These are phyloP conservation scores for Psilocybe sp. DNA, from an alignment of 768 basidiomycete species.

Conservation along the genomic window DNA sequence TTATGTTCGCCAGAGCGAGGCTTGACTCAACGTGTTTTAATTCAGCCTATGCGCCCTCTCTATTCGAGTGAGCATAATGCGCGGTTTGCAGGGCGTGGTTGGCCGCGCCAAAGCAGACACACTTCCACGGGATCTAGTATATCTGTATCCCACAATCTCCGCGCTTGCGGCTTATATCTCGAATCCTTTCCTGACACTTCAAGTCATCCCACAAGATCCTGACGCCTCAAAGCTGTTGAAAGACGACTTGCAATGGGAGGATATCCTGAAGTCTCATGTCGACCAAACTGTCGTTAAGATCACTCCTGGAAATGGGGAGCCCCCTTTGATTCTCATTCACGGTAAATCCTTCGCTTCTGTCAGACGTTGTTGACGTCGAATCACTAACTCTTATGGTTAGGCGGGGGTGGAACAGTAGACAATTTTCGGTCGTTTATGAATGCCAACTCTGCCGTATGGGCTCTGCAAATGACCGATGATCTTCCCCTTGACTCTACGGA, in stretches of 20 bases:
- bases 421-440: not conserved
- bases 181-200: not conserved
- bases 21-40: not conserved
- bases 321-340: slow-evolving; percentile 2
- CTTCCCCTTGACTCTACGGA: not conserved
- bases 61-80: not conserved
- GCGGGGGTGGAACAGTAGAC: not conserved
- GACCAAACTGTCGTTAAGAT: slow-evolving; percentile 1
- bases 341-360: not conserved
- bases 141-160: slow-evolving; percentile 1
- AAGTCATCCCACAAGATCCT: no score
- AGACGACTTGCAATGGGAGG: not conserved
- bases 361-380: not conserved
- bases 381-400: not conserved
- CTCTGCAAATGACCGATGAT: slow-evolving; percentile 2
- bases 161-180: not conserved
- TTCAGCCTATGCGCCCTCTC: slow-evolving; percentile 1
- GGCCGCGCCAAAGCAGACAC: not conserved
- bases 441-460: not conserved
- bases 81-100: not conserved
- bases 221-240: not conserved
- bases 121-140: not conserved
- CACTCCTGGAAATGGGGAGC: not conserved
- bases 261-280: not conserved
- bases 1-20: no score